phyloP scores from a whole-genome alignment of 345 rosid genomes.

The Pugionium cornutum region DNA sequence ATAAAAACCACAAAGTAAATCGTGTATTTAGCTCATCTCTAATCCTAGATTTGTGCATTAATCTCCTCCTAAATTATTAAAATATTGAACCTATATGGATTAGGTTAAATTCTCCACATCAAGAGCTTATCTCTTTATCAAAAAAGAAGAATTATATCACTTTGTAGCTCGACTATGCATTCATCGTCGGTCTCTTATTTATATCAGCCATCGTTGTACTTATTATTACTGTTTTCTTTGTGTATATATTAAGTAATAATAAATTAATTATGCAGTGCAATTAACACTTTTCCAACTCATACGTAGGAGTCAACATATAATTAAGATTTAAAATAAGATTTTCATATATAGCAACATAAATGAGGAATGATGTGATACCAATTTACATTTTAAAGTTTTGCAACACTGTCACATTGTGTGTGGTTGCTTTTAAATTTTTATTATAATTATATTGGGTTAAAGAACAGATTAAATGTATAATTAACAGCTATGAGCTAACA shows the following conservation, averaged over 20 bases:
- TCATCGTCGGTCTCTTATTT: slow-evolving; percentile 4
- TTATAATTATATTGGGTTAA: background rate
- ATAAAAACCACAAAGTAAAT: slow-evolving; percentile 24
- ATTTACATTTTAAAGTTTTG: slow-evolving; percentile 11
- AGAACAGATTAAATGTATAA: background rate
- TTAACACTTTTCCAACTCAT: slow-evolving; percentile 23
- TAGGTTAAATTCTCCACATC: slow-evolving; percentile 24
- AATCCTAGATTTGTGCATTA: slow-evolving; percentile 29
- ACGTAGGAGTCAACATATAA: slow-evolving; percentile 13
- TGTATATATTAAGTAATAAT: slow-evolving; percentile 8
- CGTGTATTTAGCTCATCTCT: slow-evolving; percentile 17
- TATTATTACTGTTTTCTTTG: slow-evolving; percentile 1
- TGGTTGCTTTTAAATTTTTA: too few species aligned
- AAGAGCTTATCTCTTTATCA: slow-evolving; percentile 18
- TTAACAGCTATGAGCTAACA: background rate
- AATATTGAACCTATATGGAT: background rate
- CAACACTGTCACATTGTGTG: slow-evolving; percentile 27
- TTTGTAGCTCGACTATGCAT: background rate
- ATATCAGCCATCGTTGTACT: slow-evolving; percentile 15
- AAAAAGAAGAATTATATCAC: too few species aligned
- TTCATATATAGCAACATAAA: background rate
- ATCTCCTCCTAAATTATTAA: slow-evolving; percentile 13
- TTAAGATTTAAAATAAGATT: background rate
- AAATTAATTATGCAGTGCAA: slow-evolving; percentile 5
- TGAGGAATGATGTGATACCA: slow-evolving; percentile 16